phyloP scores from a whole-genome alignment of 495 filamentous ascomycete species.

The Tricharina praecox region DNA sequence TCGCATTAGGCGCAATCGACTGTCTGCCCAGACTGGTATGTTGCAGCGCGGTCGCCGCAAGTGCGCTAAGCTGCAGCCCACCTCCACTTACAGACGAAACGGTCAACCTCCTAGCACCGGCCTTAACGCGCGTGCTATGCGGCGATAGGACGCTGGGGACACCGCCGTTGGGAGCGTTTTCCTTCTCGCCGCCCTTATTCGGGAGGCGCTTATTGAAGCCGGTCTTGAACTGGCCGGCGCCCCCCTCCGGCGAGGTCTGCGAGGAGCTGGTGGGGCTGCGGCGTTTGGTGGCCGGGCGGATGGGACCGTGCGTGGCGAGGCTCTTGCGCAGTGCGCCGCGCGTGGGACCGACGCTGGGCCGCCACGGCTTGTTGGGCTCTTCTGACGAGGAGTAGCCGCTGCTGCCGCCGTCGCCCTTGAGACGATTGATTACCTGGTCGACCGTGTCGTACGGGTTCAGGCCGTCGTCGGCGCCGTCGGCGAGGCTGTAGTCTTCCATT shows the following conservation, averaged over 20 bases:
- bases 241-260: constrained; percentile 18
- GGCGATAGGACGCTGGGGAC: constrained; percentile 23
- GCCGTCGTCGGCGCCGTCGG: too few relatives aligned
- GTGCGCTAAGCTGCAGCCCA: neutral
- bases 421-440: constrained; percentile 22
- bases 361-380: constrained; percentile 17
- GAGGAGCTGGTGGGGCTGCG: constrained; percentile 17
- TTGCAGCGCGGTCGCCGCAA: neutral
- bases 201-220: constrained; percentile 24
- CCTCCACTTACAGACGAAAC: constrained; percentile 8
- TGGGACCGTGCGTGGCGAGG: neutral
- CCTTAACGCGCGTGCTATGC: constrained; percentile 20
- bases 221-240: constrained; percentile 15
- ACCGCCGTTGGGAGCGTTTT: constrained; percentile 19
- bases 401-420: constrained; percentile 13
- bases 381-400: constrained; percentile 8
- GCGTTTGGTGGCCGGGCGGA: constrained; percentile 11
- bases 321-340: neutral
- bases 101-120: constrained; percentile 23
- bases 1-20: too few relatives aligned
- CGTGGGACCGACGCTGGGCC: constrained; percentile 3
- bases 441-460: constrained; percentile 2
- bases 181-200: constrained; percentile 17
- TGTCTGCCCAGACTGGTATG: too few relatives aligned
- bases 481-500: too few relatives aligned